Evolutionary conservation across 2,329 filamentous ascomycete genomes (phyloP), one percentile per base, ranked within the genome.

Genomic region (Aspergillus quadricinctus): DNA sequence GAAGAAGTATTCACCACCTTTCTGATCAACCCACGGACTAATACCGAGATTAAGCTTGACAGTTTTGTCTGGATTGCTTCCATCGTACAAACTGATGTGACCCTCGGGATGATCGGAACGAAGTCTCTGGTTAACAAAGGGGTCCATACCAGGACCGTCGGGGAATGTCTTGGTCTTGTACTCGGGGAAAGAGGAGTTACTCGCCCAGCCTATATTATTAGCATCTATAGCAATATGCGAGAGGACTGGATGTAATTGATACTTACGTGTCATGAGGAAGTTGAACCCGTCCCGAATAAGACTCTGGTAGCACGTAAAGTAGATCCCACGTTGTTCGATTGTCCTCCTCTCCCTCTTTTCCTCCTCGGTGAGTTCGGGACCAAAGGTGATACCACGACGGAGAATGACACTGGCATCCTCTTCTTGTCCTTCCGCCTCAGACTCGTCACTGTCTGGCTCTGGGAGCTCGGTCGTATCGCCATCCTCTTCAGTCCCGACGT

Each of bases 1-100:
- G 61, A 79, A 79, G 67, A 79, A 78, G 54, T 79, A 79, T 55
- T 79, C 77, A 4, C 77, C 77, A 14, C 77, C 77, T 28, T 65
- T 70, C 0, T 73, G 68, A 35, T 76, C 62, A 3, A 79, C 77
- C 72, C 77, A 79, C 2, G 55, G 49, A 27, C 52, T 3, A 49
- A 52, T 64, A 64, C 48, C 62, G 59, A 67, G 59, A n/a, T 62
- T 23, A n/a, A 71, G 46, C 25, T 55, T 56, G 11, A 63, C 55
- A 1, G 60, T 60, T 14, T 51, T 49, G 5, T 50, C 27, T 3
- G 62, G 51, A 2, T 57, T 53, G 3, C 54, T 52, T 5, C 60
- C 61, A 54, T 66, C 61, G 14, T 62, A 60, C 17, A 61, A 21
- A 50, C 60, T 53, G n/a, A 61, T 58, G 23, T 57, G 54, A 21